Conservation (phyloP, 345 rosid species). For the Erodium maritimum region DNA sequence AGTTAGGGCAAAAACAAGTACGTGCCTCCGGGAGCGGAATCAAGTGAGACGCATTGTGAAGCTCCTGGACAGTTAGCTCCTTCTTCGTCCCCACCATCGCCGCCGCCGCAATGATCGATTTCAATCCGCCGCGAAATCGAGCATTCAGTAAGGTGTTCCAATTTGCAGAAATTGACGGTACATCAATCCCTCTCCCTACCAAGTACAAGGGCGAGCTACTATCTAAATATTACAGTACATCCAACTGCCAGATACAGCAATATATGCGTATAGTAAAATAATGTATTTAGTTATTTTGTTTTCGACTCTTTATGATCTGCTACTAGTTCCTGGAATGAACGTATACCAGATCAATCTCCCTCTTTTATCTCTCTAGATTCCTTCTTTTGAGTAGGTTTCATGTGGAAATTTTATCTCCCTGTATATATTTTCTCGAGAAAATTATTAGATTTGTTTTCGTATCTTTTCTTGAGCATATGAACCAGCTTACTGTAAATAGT, state of each 20-base stretch:
- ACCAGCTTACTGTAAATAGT: no score
- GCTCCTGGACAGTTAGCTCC: slow-evolving; percentile 20
- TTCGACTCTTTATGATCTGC: background rate
- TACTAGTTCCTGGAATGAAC: background rate
- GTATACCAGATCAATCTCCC: background rate
- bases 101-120: slow-evolving; percentile 16
- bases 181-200: background rate
- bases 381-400: background rate
- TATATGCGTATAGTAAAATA: no score
- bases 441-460: background rate
- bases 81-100: slow-evolving; percentile 25
- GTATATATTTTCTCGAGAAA: background rate
- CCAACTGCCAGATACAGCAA: background rate
- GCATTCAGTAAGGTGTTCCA: background rate
- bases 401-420: background rate
- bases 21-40: slow-evolving; percentile 41
- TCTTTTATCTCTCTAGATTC: background rate
- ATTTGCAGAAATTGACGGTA: background rate
- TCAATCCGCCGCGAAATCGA: slow-evolving; percentile 1
- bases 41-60: slow-evolving; percentile 25
- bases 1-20: slow-evolving; percentile 12
- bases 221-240: background rate
- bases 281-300: no score
- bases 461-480: no score
- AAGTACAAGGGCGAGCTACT: background rate